Evolutionary conservation across 192 early-diverging fungal species (phyloP).

Genomic region (Dissophora ornata): DNA sequence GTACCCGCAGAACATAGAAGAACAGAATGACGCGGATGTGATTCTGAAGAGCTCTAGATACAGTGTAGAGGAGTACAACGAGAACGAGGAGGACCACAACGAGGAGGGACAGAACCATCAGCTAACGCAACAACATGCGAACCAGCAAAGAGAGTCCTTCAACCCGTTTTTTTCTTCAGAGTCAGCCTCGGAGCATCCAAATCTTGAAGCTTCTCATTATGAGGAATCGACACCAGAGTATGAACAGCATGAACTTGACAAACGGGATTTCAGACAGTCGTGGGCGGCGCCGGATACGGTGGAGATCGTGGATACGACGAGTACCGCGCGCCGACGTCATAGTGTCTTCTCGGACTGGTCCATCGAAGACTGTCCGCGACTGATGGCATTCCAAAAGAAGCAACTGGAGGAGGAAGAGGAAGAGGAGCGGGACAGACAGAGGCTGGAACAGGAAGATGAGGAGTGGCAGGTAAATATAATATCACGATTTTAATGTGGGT

Average conservation of each 20-base stretch:
- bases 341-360: constrained; percentile 41
- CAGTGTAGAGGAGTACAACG: constrained; percentile 2
- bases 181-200: too few species aligned
- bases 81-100: background rate
- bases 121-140: background rate
- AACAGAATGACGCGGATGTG: background rate
- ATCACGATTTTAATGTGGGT: too few species aligned
- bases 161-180: constrained; percentile 15
- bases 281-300: background rate
- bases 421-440: background rate
- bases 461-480: background rate
- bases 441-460: background rate
- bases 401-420: background rate
- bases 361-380: constrained; percentile 25
- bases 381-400: constrained; percentile 13
- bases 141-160: background rate
- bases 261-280: background rate
- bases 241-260: background rate
- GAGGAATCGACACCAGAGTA: too few species aligned
- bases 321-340: constrained; percentile 9
- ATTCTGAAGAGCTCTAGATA: constrained; percentile 31
- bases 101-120: background rate
- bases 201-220: too few species aligned
- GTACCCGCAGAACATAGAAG: too few species aligned
- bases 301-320: too few species aligned